These are phyloP conservation scores for Coemansia sp. DNA, from an alignment of 192 early-diverging fungal species.

Conservation along the genomic window DNA sequence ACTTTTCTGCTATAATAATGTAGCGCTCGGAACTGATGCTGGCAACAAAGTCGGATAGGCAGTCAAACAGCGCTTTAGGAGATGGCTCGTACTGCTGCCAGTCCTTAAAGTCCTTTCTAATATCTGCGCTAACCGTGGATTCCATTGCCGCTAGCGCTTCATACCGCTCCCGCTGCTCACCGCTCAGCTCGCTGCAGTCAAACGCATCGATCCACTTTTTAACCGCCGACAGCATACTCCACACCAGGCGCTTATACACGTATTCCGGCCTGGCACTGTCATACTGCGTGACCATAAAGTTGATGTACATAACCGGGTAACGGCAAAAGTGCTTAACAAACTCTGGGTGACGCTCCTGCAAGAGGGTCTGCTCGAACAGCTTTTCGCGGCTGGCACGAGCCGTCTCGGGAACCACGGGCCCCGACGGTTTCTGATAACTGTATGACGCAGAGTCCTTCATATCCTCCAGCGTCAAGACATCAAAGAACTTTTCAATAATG, in stretches of 20 bases:
- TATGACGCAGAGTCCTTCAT: too few relatives aligned
- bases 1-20: constrained; percentile 1
- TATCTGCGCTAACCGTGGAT: too few relatives aligned
- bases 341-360: background rate
- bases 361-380: constrained; percentile 1
- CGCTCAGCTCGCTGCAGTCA: too few relatives aligned
- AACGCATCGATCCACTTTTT: too few relatives aligned
- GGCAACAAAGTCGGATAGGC: background rate
- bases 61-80: background rate
- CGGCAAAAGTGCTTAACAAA: constrained; percentile 6
- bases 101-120: too few relatives aligned
- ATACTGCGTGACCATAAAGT: background rate
- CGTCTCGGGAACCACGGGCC: background rate
- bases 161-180: too few relatives aligned
- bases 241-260: too few relatives aligned
- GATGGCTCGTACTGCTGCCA: background rate
- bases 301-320: background rate
- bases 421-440: too few relatives aligned
- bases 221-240: too few relatives aligned
- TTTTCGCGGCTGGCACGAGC: background rate
- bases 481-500: constrained; percentile 1
- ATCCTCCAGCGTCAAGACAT: background rate
- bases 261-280: too few relatives aligned
- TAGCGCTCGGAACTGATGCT: background rate
- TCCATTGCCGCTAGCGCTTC: too few relatives aligned